Evolutionary conservation across 768 basidiomycete species (phyloP).

Genomic region (Lentinula aciculospora): DNA sequence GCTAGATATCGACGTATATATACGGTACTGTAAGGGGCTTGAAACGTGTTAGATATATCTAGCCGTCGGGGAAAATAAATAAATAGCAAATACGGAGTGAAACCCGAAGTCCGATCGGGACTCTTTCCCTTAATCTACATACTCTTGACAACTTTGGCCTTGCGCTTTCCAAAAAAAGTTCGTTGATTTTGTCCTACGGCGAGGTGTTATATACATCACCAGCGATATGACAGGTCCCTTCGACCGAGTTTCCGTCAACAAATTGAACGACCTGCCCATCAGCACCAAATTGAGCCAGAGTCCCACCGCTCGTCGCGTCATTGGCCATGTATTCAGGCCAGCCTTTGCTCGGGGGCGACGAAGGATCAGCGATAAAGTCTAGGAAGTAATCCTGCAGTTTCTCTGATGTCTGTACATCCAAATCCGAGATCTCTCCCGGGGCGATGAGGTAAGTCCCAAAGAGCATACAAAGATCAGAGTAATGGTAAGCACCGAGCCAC

Average conservation of each 20-base stretch:
- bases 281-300: constrained; percentile 7
- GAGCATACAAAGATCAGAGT: constrained; percentile 12
- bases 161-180: no score
- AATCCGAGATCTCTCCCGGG: constrained; percentile 3
- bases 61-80: no score
- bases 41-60: no score
- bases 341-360: not conserved
- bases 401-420: constrained; percentile 11
- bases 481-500: constrained; percentile 14
- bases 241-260: constrained; percentile 7
- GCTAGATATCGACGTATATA: no score
- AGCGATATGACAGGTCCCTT: constrained; percentile 8
- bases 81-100: no score
- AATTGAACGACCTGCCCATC: constrained; percentile 8
- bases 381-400: constrained; percentile 14
- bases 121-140: no score
- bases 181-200: no score
- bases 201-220: not conserved
- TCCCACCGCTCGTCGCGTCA: constrained; percentile 8
- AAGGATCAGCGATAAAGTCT: constrained; percentile 15
- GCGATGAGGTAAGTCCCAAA: constrained; percentile 16
- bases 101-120: no score
- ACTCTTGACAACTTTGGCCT: no score
- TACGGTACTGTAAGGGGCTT: no score
- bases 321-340: constrained; percentile 10